Evolutionary conservation across 306 rosid genomes (phyloP), one percentile per base, ranked within the genome.

Genomic region (Cicer yamashitae): DNA sequence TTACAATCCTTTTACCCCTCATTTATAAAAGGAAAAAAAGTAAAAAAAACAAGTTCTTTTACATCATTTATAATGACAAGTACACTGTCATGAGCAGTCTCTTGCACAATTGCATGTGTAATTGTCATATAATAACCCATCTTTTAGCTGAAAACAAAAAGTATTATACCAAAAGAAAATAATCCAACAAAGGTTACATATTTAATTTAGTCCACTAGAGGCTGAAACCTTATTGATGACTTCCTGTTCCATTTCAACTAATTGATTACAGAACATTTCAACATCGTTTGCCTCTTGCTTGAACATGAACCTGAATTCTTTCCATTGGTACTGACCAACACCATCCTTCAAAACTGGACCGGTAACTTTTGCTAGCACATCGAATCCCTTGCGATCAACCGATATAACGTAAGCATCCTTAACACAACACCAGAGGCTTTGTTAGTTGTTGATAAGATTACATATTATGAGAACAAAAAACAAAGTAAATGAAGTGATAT

Each of bases 161-260:
- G 6, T 64, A 64, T 5, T 40, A 6, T 34, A 71, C 5, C 77
- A 47, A 38, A 53, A 50, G 38, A 12, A 2, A 61, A 34, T n/a
- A 60, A 51, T 59, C 53, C 13, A n/a, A 67, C 7, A 13, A 47
- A 61, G 44, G 73, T 39, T 44, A 54, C 53, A 30, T 48, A 52
- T 63, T 68, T 39, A 84, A 54, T 77, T 79, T 71, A 90, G 77
- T 64, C 96, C 97, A 69, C 96, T 86, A 50, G 85, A 89, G 81
- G 79, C 78, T 4, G 96, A 86, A 63, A 92, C 87, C 78, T 83
- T 78, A 56, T 84, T 84, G 40, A 92, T 53, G 45, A 89, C 89
- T 72, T 94, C 92, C 80, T 85, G 89, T 80, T 94, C 98, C 97
- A 91, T 91, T 83, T 90, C 88, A 6, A 89, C 90, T 17, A 94